Conservation (phyloP, 78 protist genomes). For the Emiliania huxleyi region DNA sequence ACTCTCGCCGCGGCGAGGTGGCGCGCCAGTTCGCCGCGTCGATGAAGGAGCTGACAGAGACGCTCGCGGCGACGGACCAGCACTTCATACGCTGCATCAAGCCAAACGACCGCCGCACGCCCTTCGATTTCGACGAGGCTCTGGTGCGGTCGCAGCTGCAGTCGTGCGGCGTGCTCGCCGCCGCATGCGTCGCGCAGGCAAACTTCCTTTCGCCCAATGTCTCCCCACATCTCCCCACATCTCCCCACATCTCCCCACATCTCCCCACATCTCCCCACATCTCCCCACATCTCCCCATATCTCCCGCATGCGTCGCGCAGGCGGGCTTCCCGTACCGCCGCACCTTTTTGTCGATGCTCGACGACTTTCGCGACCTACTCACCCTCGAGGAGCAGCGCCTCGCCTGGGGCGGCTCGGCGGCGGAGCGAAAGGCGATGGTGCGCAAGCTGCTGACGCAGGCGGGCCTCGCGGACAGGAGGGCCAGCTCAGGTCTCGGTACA, state of each 20-base stretch:
- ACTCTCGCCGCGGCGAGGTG: background rate
- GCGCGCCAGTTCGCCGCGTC: background rate
- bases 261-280: no score
- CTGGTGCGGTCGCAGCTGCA: conserved; percentile 9
- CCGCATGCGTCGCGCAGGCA: background rate
- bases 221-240: no score
- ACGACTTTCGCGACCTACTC: background rate
- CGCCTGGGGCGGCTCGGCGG: background rate
- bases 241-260: no score
- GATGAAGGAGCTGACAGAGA: background rate
- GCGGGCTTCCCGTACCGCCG: background rate
- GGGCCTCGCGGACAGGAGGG: no score
- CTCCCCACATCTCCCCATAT: no score
- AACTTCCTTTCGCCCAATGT: no score
- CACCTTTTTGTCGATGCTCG: background rate
- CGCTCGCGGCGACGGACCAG: background rate
- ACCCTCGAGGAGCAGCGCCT: background rate
- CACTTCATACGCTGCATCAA: conserved; percentile 39
- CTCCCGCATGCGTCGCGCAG: background rate
- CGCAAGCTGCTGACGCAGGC: background rate
- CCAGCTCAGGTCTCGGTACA: no score
- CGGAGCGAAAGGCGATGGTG: background rate
- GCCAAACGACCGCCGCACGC: background rate
- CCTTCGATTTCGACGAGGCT: background rate
- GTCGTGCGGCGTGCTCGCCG: background rate